Evolutionary conservation across 208 protist species (phyloP).

Genomic region (Trypanosoma melophagium): DNA sequence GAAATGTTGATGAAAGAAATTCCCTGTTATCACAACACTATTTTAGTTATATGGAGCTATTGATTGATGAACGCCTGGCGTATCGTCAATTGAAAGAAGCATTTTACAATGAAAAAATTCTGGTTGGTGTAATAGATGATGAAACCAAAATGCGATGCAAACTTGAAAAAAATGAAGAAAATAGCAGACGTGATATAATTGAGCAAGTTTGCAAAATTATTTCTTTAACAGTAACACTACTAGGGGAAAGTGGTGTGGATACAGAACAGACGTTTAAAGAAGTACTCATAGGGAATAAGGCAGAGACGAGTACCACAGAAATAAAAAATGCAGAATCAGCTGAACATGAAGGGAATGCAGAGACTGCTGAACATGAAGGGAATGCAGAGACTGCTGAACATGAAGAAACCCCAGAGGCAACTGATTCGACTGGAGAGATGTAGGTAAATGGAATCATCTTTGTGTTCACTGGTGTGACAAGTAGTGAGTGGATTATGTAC

Average conservation of each 20-base stretch:
- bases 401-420: not conserved
- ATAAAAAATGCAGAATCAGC: not conserved
- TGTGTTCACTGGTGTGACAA: too few relatives aligned
- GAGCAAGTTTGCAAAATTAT: not conserved
- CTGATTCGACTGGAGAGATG: not conserved
- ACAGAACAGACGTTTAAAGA: not conserved
- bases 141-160: conserved; percentile 11
- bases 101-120: conserved; percentile 23
- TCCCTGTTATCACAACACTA: conserved; percentile 27
- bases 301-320: not conserved
- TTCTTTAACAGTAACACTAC: not conserved
- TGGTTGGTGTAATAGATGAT: conserved; percentile 29
- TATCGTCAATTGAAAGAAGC: conserved; percentile 16
- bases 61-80: conserved; percentile 14
- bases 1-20: conserved; percentile 35
- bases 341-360: not conserved
- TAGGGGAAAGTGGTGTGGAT: not conserved
- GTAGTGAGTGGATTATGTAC: not conserved
- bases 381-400: not conserved
- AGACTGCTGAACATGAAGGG: not conserved
- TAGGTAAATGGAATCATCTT: too few relatives aligned
- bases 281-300: not conserved
- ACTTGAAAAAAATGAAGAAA: conserved; percentile 3
- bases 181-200: conserved; percentile 16
- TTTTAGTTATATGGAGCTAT: conserved; percentile 21